phyloP scores from a whole-genome alignment of 768 basidiomycete species.

The Macrolepiota dolichaula region DNA sequence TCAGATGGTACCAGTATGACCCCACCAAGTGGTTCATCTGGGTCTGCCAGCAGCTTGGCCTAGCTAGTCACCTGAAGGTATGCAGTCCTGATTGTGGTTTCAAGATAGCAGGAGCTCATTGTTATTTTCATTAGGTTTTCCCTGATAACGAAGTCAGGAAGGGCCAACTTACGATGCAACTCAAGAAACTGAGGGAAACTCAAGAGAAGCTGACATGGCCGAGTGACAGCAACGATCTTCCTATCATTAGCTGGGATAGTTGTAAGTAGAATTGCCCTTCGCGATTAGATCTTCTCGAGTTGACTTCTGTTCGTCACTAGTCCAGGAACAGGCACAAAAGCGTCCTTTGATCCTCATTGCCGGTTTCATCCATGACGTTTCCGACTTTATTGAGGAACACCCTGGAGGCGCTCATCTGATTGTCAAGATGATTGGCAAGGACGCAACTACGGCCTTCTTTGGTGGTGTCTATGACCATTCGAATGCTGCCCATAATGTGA shows the following conservation, averaged over 20 bases:
- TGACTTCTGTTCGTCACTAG: slow-evolving; percentile 28
- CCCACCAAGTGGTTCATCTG: slow-evolving; percentile 93
- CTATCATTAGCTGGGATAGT: slow-evolving; percentile 83
- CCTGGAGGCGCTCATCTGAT: slow-evolving; percentile 87
- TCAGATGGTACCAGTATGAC: slow-evolving; percentile 92
- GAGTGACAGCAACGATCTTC: slow-evolving; percentile 66
- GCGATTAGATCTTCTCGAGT: not conserved
- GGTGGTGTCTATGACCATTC: slow-evolving; percentile 90
- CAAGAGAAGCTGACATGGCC: slow-evolving; percentile 83
- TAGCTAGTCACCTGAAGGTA: slow-evolving; percentile 70
- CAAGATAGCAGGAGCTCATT: not conserved
- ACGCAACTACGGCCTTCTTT: slow-evolving; percentile 92
- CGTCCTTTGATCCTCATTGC: slow-evolving; percentile 84
- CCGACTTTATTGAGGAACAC: slow-evolving; percentile 83
- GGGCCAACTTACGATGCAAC: slow-evolving; percentile 91
- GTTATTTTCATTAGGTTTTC: slow-evolving; percentile 35
- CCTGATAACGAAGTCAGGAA: slow-evolving; percentile 68
- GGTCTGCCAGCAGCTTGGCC: slow-evolving; percentile 53
- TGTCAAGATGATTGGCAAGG: slow-evolving; percentile 82
- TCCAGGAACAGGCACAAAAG: slow-evolving; percentile 74
- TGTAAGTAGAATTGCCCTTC: slow-evolving; percentile 44
- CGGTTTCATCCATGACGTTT: slow-evolving; percentile 91
- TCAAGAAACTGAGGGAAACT: slow-evolving; percentile 79
- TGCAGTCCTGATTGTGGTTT: not conserved
- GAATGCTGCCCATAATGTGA: slow-evolving; percentile 82